Evolutionary conservation across 306 rosid species (phyloP).

Genomic region (Cercis canadensis): DNA sequence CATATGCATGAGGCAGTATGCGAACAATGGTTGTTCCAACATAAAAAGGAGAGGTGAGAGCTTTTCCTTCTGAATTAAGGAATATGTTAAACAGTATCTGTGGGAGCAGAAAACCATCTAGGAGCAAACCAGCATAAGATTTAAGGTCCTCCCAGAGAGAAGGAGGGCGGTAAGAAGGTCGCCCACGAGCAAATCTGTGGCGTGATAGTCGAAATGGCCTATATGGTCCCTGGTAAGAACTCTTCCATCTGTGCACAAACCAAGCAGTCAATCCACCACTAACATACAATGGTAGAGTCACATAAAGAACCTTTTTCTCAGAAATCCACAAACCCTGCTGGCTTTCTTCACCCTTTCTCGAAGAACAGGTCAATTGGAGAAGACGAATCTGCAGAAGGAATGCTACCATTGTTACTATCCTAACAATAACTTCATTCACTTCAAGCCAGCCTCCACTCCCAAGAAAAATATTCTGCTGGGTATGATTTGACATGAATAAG

Average conservation of each 20-base stretch:
- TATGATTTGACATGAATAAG: conserved; percentile 56
- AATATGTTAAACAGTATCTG: conserved; percentile 68
- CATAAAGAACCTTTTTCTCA: conserved; percentile 66
- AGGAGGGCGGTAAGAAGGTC: conserved; percentile 34
- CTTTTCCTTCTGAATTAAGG: conserved; percentile 55
- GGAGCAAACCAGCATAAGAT: conserved; percentile 73
- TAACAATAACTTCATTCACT: conserved; percentile 77
- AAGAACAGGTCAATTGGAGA: conserved; percentile 79
- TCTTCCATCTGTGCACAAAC: conserved; percentile 55
- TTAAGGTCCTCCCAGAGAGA: conserved; percentile 71
- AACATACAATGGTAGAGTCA: conserved; percentile 68
- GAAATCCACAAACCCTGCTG: conserved; percentile 59
- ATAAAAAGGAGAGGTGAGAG: conserved; percentile 61
- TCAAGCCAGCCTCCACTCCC: conserved; percentile 84
- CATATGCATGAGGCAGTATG: conserved; percentile 87
- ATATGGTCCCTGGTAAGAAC: conserved; percentile 35
- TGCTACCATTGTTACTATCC: conserved; percentile 81
- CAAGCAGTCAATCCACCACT: conserved; percentile 64
- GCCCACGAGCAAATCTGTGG: conserved; percentile 42
- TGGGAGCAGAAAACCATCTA: conserved; percentile 84
- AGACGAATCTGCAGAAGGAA: conserved; percentile 80
- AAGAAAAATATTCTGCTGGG: conserved; percentile 57
- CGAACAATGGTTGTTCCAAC: conserved; percentile 74
- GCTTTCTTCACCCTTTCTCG: conserved; percentile 60
- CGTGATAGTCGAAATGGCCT: conserved; percentile 49